Percentiles rank a stretch among this genome's conserved stretches.
These are phyloP conservation scores for Ramularia collo-cygni DNA, from an alignment of 2,329 filamentous ascomycete genomes.

Conservation along the genomic window DNA sequence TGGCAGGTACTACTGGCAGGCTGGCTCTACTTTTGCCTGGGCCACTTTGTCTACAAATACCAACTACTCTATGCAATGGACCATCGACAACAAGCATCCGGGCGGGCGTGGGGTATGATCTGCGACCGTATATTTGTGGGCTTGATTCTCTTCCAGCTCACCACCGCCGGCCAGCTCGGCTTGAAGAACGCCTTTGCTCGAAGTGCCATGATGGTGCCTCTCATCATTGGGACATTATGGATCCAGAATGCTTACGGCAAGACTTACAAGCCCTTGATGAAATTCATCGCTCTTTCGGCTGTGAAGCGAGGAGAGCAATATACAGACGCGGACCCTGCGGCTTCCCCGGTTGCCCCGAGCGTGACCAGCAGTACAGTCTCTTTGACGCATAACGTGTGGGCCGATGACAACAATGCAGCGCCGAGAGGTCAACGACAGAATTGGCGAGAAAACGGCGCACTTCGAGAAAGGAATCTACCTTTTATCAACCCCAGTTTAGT, in stretches of 20 bases:
- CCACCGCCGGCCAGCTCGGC: constrained; percentile 81
- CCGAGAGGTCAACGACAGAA: constrained; percentile 13
- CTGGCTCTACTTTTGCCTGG: constrained; percentile 71
- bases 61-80: constrained; percentile 98
- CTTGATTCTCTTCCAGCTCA: constrained; percentile 79
- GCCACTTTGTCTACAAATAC: constrained; percentile 87
- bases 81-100: constrained; percentile 88
- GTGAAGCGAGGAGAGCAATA: constrained; percentile 57
- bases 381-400: constrained; percentile 36
- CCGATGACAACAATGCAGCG: constrained; percentile 16
- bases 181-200: constrained; percentile 65
- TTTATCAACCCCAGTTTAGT: constrained; percentile 74
- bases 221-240: constrained; percentile 78
- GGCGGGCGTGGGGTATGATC: constrained; percentile 92
- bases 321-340: constrained; percentile 29
- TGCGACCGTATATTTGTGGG: constrained; percentile 86
- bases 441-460: constrained; percentile 64
- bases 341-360: constrained; percentile 20
- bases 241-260: constrained; percentile 75
- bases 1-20: constrained; percentile 78
- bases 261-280: constrained; percentile 81
- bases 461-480: constrained; percentile 58
- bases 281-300: constrained; percentile 84
- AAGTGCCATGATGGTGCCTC: constrained; percentile 65
- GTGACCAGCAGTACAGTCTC: constrained; percentile 21